Conservation (phyloP, 2,329 filamentous ascomycete genomes). For the Atkinsonella texensis region DNA sequence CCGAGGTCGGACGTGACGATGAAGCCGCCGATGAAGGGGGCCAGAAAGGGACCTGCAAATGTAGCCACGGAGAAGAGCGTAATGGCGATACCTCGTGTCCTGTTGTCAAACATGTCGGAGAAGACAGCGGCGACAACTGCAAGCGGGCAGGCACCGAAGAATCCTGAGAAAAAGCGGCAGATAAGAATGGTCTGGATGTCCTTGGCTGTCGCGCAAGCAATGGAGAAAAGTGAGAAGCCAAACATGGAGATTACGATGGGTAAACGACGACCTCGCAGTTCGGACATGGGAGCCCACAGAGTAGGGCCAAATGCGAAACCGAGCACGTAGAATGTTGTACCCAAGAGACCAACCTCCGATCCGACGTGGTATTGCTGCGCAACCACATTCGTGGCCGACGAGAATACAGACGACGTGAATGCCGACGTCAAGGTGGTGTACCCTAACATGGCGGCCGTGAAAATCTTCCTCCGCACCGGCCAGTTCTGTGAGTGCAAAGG, state of each 20-base stretch:
- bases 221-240: slow-evolving; percentile 57
- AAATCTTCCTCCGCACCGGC: slow-evolving; percentile 64
- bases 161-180: slow-evolving; percentile 61
- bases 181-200: slow-evolving; percentile 59
- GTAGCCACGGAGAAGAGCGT: slow-evolving; percentile 36
- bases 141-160: slow-evolving; percentile 57
- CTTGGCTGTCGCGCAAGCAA: slow-evolving; percentile 52
- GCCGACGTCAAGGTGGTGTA: slow-evolving; percentile 61
- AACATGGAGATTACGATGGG: slow-evolving; percentile 51
- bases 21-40: slow-evolving; percentile 58
- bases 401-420: slow-evolving; percentile 68
- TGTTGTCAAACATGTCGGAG: slow-evolving; percentile 59
- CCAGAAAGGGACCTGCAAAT: slow-evolving; percentile 55
- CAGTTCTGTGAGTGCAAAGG: slow-evolving; percentile 83
- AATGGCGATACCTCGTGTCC: slow-evolving; percentile 40
- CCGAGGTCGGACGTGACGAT: slow-evolving; percentile 49
- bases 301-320: slow-evolving; percentile 61
- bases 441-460: slow-evolving; percentile 55
- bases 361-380: slow-evolving; percentile 48
- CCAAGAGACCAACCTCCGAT: slow-evolving; percentile 49
- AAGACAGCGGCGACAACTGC: slow-evolving; percentile 61
- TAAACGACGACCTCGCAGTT: slow-evolving; percentile 55
- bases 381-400: slow-evolving; percentile 47
- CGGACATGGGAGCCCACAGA: slow-evolving; percentile 62
- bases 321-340: slow-evolving; percentile 58